Base-by-base conservation (phyloP, 768 basidiomycete species). In the Rhizopogon sp. region DNA sequence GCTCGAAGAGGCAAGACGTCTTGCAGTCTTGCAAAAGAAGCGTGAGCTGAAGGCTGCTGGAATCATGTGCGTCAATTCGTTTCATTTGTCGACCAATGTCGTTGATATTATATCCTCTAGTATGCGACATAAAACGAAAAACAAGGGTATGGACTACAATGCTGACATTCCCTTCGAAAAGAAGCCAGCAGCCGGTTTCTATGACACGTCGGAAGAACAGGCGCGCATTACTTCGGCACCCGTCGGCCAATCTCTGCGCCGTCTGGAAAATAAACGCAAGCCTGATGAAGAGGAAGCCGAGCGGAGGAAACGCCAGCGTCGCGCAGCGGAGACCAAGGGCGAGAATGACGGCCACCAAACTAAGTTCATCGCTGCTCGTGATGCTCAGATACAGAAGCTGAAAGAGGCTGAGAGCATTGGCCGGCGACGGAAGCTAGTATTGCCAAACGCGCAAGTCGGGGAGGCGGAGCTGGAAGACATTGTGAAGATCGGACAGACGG, bases 71-170 rank as follows among this genome's bases (percentile, higher is more conserved):
- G 87, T 78, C 50, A 42, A 53, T 58, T 46, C 20, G 49, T 50
- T 31, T 25, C 8, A 59, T 51, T 25, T 31, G 43, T 31, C 35
- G 25, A 52, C 46, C 40, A 13, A 22, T 45, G 51, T 5, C 54
- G 1, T 56, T 64, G 39, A 56, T 37, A 5, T 37, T 31, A 43
- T 33, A 14, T 52, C 42, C 51, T 40, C 29, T 54, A 93, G 90
- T 60, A 91, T 95, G 85, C 88, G 95, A 22, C 83, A 88, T 65
- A 97, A 98, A 75, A 83, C 88, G 5, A 98, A 98, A 75, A 87
- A 88, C 73, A 96, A 90, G 70, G 95, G 95, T 53, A 98, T 98
- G 97, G 96, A 97, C 71, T 99, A 98, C 74, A 99, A 98, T 64
- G 84, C 93, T 50, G 97, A 99, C 66, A 97, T 98, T 61, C 97